Conservation (phyloP, 352 stramenopile species). For the Phytophthora ohioensis region DNA sequence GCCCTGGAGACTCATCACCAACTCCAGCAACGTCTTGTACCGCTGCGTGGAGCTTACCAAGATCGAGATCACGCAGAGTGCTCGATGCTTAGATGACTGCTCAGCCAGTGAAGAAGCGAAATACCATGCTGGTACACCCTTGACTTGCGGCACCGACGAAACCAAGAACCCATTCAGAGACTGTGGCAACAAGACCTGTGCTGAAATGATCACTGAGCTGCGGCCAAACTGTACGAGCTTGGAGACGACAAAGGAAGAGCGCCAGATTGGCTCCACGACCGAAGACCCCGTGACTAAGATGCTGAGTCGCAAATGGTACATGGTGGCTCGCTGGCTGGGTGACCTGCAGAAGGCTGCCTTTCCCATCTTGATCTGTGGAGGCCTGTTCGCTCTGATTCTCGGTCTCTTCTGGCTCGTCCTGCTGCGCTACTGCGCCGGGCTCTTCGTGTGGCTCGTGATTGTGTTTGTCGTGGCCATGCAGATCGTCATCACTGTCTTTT, state of each 20-base stretch:
- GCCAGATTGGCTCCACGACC: slow-evolving; percentile 48
- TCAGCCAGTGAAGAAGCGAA: slow-evolving; percentile 45
- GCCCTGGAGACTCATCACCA: slow-evolving; percentile 66
- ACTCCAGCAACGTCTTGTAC: slow-evolving; percentile 73
- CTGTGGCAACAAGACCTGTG: slow-evolving; percentile 61
- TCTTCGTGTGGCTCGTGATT: slow-evolving; percentile 87
- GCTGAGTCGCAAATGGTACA: slow-evolving; percentile 73
- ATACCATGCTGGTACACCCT: slow-evolving; percentile 37
- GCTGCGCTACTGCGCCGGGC: slow-evolving; percentile 75
- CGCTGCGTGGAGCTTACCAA: slow-evolving; percentile 76
- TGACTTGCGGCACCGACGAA: slow-evolving; percentile 50
- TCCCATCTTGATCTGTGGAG: slow-evolving; percentile 80
- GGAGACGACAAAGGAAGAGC: slow-evolving; percentile 55
- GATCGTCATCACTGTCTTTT: slow-evolving; percentile 79
- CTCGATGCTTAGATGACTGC: slow-evolving; percentile 77
- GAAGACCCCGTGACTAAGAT: slow-evolving; percentile 63
- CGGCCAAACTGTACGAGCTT: slow-evolving; percentile 65
- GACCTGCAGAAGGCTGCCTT: slow-evolving; percentile 83
- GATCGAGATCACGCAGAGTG: slow-evolving; percentile 50
- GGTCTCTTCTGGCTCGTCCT: slow-evolving; percentile 82
- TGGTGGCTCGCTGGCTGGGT: slow-evolving; percentile 78
- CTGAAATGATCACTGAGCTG: slow-evolving; percentile 45
- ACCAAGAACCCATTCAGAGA: slow-evolving; percentile 62
- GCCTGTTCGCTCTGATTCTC: slow-evolving; percentile 68
- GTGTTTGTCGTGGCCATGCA: slow-evolving; percentile 71